A percentile compares a stretch with the other conserved stretches of the same genome.
phyloP scores from a whole-genome alignment of 2,329 filamentous ascomycete genomes.

The Fusarium sp. region DNA sequence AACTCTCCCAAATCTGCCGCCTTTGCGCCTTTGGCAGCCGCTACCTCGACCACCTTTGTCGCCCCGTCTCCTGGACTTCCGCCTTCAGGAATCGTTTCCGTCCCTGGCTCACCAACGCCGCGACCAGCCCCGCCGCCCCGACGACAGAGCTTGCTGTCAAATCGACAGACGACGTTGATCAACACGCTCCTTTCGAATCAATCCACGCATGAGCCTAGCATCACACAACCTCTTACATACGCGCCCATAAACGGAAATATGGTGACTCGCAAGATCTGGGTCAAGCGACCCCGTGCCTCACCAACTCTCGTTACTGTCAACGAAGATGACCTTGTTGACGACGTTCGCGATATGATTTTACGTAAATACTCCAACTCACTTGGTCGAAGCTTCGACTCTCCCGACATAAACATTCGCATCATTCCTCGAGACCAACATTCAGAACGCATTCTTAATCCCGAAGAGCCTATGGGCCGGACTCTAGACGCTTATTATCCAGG shows the following conservation, averaged over 20 bases:
- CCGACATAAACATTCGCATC: constrained; percentile 86
- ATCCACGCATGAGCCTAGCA: constrained; percentile 35
- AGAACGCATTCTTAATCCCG: constrained; percentile 82
- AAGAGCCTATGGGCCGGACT: constrained; percentile 82
- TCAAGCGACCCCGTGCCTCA: constrained; percentile 85
- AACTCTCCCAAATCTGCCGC: constrained; percentile 31
- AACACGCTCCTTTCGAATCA: constrained; percentile 48
- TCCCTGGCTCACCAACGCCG: constrained; percentile 31
- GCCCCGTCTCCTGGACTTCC: constrained; percentile 42
- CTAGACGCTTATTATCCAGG: constrained; percentile 87
- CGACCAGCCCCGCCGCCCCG: constrained; percentile 41
- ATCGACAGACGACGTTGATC: constrained; percentile 50
- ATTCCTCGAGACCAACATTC: constrained; percentile 72
- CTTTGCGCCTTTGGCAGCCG: constrained; percentile 24
- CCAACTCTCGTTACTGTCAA: constrained; percentile 86
- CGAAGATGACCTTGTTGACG: constrained; percentile 92
- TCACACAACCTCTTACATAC: constrained; percentile 31
- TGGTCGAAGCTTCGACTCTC: constrained; percentile 87
- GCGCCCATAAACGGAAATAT: constrained; percentile 60
- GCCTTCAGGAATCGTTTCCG: constrained; percentile 24
- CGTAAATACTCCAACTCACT: constrained; percentile 95
- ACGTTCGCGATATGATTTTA: constrained; percentile 91
- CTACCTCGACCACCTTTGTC: constrained; percentile 56
- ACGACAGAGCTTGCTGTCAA: constrained; percentile 53
- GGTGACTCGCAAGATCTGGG: constrained; percentile 89